A percentile compares a stretch with the other conserved stretches of the same genome.
Conservation (phyloP, 1,139 yeast genomes). For the Blastobotrys niveus region DNA sequence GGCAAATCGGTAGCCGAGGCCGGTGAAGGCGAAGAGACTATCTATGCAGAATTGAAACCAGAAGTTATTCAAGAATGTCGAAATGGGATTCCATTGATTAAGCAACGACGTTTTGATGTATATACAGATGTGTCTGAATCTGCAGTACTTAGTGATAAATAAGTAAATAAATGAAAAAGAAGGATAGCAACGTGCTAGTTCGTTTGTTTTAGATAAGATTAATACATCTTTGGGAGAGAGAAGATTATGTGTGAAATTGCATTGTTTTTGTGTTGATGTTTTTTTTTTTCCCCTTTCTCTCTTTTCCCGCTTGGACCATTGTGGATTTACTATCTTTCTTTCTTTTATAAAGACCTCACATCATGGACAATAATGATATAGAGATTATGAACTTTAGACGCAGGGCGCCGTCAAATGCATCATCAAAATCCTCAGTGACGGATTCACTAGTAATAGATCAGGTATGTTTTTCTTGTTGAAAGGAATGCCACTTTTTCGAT, state of each 20-base stretch:
- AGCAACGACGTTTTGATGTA: conserved; percentile 80
- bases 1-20: conserved; percentile 82
- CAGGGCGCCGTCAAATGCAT: conserved; percentile 28
- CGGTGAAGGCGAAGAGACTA: conserved; percentile 74
- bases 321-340: too few relatives aligned
- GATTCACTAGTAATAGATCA: conserved; percentile 23
- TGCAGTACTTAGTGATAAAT: conserved; percentile 30
- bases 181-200: not conserved
- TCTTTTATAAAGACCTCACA: too few relatives aligned
- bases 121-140: conserved; percentile 60
- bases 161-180: not conserved
- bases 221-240: not conserved
- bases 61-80: conserved; percentile 57
- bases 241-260: not conserved
- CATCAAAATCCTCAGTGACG: conserved; percentile 25
- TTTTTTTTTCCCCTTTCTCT: not conserved
- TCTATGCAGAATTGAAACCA: conserved; percentile 74
- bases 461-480: conserved; percentile 17
- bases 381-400: conserved; percentile 22
- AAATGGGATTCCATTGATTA: conserved; percentile 66
- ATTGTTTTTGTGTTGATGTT: too few relatives aligned
- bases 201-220: too few relatives aligned
- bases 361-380: not conserved
- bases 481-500: not conserved
- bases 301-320: too few relatives aligned